Evolutionary conservation across 495 filamentous ascomycete genomes (phyloP).

Genomic region (Tuber borchii): DNA sequence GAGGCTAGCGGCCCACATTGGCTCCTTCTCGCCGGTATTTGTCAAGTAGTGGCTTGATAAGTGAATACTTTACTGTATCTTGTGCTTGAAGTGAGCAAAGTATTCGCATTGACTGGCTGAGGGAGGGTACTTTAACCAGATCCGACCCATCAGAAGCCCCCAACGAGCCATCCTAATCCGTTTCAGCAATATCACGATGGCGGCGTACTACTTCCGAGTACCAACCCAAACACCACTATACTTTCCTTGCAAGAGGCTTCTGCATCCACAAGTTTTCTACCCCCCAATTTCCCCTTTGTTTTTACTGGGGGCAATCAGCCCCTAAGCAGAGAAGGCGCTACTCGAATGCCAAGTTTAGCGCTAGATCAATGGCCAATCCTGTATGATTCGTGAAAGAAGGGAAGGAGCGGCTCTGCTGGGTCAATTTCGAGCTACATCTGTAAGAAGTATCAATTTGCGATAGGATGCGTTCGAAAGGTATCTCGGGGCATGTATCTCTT

Average conservation of each 20-base stretch:
- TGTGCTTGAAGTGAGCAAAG: no score
- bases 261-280: not conserved
- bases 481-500: no score
- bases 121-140: no score
- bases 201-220: not conserved
- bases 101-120: no score
- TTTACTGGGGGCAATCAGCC: not conserved
- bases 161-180: not conserved
- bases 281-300: not conserved
- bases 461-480: no score
- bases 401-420: not conserved
- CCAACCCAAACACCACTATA: not conserved
- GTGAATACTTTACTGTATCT: not conserved
- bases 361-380: not conserved
- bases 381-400: not conserved
- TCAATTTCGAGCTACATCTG: not conserved
- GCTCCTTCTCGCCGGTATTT: not conserved
- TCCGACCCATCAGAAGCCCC: not conserved
- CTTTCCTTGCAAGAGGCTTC: not conserved
- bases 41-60: not conserved
- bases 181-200: not conserved
- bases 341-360: not conserved
- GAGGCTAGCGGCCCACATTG: not conserved
- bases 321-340: not conserved
- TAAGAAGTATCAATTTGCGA: no score